Evolutionary conservation across 2,329 filamentous ascomycete genomes (phyloP).

Genomic region (Daldinia eschscholtzii): DNA sequence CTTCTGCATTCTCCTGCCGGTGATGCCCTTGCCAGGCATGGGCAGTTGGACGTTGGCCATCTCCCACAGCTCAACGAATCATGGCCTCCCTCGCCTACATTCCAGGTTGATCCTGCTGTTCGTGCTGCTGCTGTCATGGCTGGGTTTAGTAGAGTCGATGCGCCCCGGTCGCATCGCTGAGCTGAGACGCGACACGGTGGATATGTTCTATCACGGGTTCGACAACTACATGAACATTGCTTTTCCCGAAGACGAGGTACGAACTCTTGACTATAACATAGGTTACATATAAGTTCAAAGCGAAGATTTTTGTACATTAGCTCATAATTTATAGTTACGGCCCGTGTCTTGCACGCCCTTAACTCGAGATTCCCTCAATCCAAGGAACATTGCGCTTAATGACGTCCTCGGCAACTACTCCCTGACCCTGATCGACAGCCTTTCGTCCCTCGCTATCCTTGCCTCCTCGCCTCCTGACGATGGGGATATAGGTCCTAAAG

Average conservation of each 20-base stretch:
- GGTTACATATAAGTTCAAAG: background rate
- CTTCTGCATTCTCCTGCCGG: conserved; percentile 52
- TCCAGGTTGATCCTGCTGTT: conserved; percentile 48
- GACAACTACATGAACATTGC: conserved; percentile 94
- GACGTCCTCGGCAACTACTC: conserved; percentile 98
- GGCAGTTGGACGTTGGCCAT: conserved; percentile 50
- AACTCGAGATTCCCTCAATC: conserved; percentile 84
- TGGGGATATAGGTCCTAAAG: conserved; percentile 67
- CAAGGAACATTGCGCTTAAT: conserved; percentile 86
- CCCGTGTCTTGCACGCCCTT: conserved; percentile 87
- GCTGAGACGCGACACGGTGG: conserved; percentile 71
- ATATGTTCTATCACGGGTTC: conserved; percentile 97
- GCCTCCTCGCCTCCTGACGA: conserved; percentile 77
- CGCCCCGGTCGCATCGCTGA: conserved; percentile 66
- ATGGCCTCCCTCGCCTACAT: conserved; percentile 37
- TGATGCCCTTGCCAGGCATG: conserved; percentile 58
- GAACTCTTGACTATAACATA: background rate
- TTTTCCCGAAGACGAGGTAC: conserved; percentile 92
- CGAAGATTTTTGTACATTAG: conserved; percentile 35
- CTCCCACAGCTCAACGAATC: conserved; percentile 37
- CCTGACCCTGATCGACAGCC: conserved; percentile 91
- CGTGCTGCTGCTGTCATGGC: conserved; percentile 57
- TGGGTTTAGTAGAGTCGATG: conserved; percentile 62
- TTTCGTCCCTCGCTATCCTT: conserved; percentile 93
- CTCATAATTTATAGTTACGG: conserved; percentile 69